These are phyloP conservation scores for Brasenia schreberi DNA, from an alignment of 164 flowering plant genomes.

Conservation along the genomic window DNA sequence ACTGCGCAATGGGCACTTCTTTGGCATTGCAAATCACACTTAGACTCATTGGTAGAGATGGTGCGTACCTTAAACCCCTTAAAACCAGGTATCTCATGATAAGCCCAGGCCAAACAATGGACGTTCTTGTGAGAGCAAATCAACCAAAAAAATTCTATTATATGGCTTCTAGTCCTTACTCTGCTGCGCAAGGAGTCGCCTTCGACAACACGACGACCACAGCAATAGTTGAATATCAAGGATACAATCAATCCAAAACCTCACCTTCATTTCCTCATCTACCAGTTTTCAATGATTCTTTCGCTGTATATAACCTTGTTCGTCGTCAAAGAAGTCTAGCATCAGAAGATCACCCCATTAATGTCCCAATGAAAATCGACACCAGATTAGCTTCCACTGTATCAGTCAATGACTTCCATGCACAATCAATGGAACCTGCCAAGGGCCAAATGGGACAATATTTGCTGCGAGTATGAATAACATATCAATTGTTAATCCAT, in stretches of 20 bases:
- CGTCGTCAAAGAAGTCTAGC: constrained; percentile 12
- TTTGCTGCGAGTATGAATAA: constrained; percentile 14
- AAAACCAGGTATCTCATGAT: constrained; percentile 12
- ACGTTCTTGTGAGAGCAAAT: constrained; percentile 11
- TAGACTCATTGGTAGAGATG: constrained; percentile 12
- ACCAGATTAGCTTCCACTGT: constrained; percentile 1
- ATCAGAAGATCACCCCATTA: constrained; percentile 8
- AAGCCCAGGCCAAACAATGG: constrained; percentile 19
- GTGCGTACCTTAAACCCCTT: constrained; percentile 13
- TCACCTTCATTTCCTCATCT: constrained; percentile 1
- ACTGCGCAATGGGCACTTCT: constrained; percentile 12
- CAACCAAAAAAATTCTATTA: constrained; percentile 11
- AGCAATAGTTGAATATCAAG: constrained; percentile 13
- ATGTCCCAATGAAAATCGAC: constrained; percentile 13
- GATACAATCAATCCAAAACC: neutral
- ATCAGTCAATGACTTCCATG: constrained; percentile 7
- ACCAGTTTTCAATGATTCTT: constrained; percentile 9
- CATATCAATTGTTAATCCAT: constrained; percentile 8
- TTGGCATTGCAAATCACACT: constrained; percentile 13
- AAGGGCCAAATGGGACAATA: constrained; percentile 8
- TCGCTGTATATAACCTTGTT: constrained; percentile 6
- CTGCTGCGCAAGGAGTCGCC: constrained; percentile 2
- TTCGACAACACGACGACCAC: constrained; percentile 19
- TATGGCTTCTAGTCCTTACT: constrained; percentile 20
- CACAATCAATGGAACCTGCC: neutral